Evolutionary conservation across 2,329 filamentous ascomycete genomes (phyloP), one percentile per base, ranked within the genome.

Genomic region (Aureobasidium zeae): DNA sequence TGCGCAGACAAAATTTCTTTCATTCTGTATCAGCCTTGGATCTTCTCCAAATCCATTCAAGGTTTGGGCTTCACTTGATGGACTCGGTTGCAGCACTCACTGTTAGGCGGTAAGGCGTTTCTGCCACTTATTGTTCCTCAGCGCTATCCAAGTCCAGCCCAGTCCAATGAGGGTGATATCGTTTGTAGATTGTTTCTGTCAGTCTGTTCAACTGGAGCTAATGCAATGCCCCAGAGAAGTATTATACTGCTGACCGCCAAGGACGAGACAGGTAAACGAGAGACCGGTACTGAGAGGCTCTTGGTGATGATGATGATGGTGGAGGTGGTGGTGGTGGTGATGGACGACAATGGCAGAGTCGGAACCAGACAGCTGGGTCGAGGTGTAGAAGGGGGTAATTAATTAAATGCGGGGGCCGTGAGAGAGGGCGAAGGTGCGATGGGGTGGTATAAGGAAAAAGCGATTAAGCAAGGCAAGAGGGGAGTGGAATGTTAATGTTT

Each of bases 401-500:
- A 32, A 32, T 12, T 20, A 28, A 15, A 16, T 16, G 30, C 29
- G 29, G 30, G 39, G 39, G 26, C 16, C 29, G 21, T 21, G 26
- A 43, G 29, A 26, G 26, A 15, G n/a, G 39, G 34, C 17, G 39
- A 43, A 28, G 21, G 30, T 26, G 30, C 13, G 30, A 43, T 29
- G 39, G 26, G 19, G 39, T 29, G 26, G 37, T 41, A 41, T 41
- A 41, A 43, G 30, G 30, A 33, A 43, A 30, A 25, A 26, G 30
- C 25, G 21, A 30, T 26, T 22, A 43, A 43, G 39, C 39, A 43
- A 34, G 39, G 39, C 39, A 43, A 43, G 29, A 33, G 39, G 39
- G 39, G 29, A 43, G 22, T 43, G 39, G 39, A 43, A 43, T 43
- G 39, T 43, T 43, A 33, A 33, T 43, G 39, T 33, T 34, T 34